phyloP scores from a whole-genome alignment of 139 green algal species.

The Micractinium sp. region DNA sequence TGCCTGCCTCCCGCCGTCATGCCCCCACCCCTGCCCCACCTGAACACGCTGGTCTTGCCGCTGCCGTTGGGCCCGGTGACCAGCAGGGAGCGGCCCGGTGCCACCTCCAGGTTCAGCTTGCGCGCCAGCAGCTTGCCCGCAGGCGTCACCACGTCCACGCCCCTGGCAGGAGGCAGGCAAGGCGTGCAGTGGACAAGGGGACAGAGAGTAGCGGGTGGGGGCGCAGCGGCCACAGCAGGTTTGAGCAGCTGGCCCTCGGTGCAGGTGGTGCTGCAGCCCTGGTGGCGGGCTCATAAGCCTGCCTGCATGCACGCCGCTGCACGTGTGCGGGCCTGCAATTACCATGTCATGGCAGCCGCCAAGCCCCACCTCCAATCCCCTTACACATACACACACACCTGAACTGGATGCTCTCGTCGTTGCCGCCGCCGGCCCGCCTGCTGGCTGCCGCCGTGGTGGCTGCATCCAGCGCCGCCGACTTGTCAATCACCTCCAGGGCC shows the following conservation, averaged over 20 bases:
- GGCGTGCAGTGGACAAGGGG: background rate
- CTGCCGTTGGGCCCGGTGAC: slow-evolving; percentile 69
- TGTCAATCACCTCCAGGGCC: slow-evolving; percentile 61
- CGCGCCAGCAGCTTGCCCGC: slow-evolving; percentile 57
- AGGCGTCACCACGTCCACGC: slow-evolving; percentile 63
- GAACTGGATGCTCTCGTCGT: slow-evolving; percentile 31
- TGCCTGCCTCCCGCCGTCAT: background rate
- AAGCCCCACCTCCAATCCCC: no score
- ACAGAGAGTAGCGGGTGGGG: no score
- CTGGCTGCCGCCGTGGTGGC: background rate
- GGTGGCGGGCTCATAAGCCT: no score
- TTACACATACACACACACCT: background rate
- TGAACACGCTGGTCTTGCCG: slow-evolving; percentile 64
- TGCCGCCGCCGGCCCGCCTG: background rate
- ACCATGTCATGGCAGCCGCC: no score
- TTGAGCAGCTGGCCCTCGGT: no score
- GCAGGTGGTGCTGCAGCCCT: no score
- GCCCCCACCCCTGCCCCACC: slow-evolving; percentile 2
- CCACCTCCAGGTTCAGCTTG: slow-evolving; percentile 53
- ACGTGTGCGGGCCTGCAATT: no score
- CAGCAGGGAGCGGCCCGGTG: slow-evolving; percentile 53
- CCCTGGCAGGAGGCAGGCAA: slow-evolving; percentile 34
- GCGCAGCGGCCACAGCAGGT: no score
- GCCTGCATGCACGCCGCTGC: no score
- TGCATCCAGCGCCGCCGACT: slow-evolving; percentile 41